These are phyloP conservation scores for Saturnispora besseyi DNA, from an alignment of 805 yeast species.

Conservation along the genomic window DNA sequence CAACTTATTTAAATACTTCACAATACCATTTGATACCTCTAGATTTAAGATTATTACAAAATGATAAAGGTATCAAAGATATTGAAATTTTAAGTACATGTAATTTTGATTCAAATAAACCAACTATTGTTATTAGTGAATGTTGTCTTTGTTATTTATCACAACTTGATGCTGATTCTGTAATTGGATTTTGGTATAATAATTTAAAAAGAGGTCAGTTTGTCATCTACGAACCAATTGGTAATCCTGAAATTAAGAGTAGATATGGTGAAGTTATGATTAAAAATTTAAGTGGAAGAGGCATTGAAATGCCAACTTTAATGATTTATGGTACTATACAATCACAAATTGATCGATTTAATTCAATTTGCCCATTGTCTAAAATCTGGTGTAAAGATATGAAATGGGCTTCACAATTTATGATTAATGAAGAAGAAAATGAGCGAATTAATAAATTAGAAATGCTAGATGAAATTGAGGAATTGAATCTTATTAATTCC, in stretches of 20 bases:
- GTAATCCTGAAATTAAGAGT: conserved; percentile 26
- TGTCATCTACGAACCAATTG: conserved; percentile 63
- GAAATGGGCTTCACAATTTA: conserved; percentile 30
- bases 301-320: conserved; percentile 53
- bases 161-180: conserved; percentile 37
- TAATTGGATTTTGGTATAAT: conserved; percentile 36
- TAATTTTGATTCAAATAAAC: conserved; percentile 26
- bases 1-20: conserved; percentile 5
- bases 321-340: conserved; percentile 40
- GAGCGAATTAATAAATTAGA: conserved; percentile 46
- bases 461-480: conserved; percentile 69
- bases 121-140: conserved; percentile 62
- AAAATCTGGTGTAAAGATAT: conserved; percentile 36
- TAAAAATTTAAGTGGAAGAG: conserved; percentile 48
- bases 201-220: conserved; percentile 25
- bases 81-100: not conserved
- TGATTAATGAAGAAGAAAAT: conserved; percentile 37
- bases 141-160: conserved; percentile 68
- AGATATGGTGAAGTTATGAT: conserved; percentile 61
- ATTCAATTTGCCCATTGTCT: conserved; percentile 19
- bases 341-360: conserved; percentile 33
- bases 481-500: conserved; percentile 46
- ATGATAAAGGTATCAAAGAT: not conserved
- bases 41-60: conserved; percentile 40
- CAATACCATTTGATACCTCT: conserved; percentile 44